These are phyloP conservation scores for Aethionema arabicum DNA, from an alignment of 345 rosid genomes.

Conservation along the genomic window DNA sequence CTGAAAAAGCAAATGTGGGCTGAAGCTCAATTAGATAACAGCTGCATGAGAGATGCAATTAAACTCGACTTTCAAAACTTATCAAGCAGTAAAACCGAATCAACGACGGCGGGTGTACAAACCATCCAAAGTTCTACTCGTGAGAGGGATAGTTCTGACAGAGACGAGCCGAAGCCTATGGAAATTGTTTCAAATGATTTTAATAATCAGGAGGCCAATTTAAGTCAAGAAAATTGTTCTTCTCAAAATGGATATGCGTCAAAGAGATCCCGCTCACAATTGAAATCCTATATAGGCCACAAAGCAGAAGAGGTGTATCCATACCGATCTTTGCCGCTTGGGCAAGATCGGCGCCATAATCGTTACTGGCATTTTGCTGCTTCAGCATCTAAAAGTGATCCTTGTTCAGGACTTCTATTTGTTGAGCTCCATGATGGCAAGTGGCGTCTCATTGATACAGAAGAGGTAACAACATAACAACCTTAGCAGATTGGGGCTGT, in stretches of 20 bases:
- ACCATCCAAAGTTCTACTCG: slow-evolving; percentile 20
- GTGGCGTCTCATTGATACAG: slow-evolving; percentile 91
- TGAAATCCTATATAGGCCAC: slow-evolving; percentile 88
- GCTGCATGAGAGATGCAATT: slow-evolving; percentile 74
- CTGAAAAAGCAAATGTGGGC: slow-evolving; percentile 99
- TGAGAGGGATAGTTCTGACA: slow-evolving; percentile 34
- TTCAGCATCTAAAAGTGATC: slow-evolving; percentile 83
- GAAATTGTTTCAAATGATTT: slow-evolving; percentile 48
- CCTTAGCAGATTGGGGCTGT: background rate
- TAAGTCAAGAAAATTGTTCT: slow-evolving; percentile 52
- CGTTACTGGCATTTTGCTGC: slow-evolving; percentile 97
- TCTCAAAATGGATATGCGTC: slow-evolving; percentile 67
- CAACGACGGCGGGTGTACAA: slow-evolving; percentile 19
- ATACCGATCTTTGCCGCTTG: slow-evolving; percentile 95
- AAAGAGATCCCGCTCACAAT: slow-evolving; percentile 79
- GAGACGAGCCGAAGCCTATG: slow-evolving; percentile 57
- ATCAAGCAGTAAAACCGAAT: slow-evolving; percentile 53
- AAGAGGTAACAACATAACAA: slow-evolving; percentile 57
- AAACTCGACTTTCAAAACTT: slow-evolving; percentile 56
- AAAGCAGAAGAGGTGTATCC: slow-evolving; percentile 90
- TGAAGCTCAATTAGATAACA: slow-evolving; percentile 90
- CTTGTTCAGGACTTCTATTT: slow-evolving; percentile 85
- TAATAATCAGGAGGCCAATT: slow-evolving; percentile 47
- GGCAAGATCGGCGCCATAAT: slow-evolving; percentile 95
- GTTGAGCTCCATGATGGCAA: slow-evolving; percentile 74